Evolutionary conservation across 169 alveolate species (phyloP).

Genomic region (Theileria orientalis): DNA sequence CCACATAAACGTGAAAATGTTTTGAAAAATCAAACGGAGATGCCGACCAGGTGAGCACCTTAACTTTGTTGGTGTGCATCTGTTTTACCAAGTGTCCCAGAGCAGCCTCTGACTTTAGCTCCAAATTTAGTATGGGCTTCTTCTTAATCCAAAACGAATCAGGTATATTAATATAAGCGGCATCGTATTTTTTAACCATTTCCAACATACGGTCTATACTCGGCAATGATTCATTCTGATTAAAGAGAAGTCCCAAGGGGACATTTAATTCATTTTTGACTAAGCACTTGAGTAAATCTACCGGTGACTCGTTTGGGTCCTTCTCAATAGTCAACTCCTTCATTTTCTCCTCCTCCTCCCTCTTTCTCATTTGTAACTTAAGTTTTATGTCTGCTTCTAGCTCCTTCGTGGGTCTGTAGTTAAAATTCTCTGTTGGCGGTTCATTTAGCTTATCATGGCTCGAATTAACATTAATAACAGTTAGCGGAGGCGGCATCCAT

Average conservation of each 20-base stretch:
- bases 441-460: no score
- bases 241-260: conserved; percentile 40
- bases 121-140: conserved; percentile 29
- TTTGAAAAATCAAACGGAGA: conserved; percentile 18
- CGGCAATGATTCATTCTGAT: conserved; percentile 22
- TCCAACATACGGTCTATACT: conserved; percentile 34
- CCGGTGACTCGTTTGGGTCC: conserved; percentile 22
- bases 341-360: no score
- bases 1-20: conserved; percentile 19
- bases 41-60: conserved; percentile 35
- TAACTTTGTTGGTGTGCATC: conserved; percentile 23
- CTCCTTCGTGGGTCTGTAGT: no score
- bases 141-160: conserved; percentile 45
- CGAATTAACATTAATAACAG: no score
- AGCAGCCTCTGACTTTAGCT: conserved; percentile 2
- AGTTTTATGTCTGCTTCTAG: no score
- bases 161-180: conserved; percentile 29
- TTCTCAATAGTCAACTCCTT: no score
- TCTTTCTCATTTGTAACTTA: no score
- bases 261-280: conserved; percentile 26
- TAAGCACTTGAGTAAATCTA: conserved; percentile 37
- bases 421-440: not conserved
- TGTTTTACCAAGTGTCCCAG: conserved; percentile 29
- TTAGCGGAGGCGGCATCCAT: conserved; percentile 56
- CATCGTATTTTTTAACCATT: conserved; percentile 19